A percentile compares a stretch with the other conserved stretches of the same genome.
These are phyloP conservation scores for Talaromyces thailandensis DNA, from an alignment of 495 filamentous ascomycete genomes.

Conservation along the genomic window DNA sequence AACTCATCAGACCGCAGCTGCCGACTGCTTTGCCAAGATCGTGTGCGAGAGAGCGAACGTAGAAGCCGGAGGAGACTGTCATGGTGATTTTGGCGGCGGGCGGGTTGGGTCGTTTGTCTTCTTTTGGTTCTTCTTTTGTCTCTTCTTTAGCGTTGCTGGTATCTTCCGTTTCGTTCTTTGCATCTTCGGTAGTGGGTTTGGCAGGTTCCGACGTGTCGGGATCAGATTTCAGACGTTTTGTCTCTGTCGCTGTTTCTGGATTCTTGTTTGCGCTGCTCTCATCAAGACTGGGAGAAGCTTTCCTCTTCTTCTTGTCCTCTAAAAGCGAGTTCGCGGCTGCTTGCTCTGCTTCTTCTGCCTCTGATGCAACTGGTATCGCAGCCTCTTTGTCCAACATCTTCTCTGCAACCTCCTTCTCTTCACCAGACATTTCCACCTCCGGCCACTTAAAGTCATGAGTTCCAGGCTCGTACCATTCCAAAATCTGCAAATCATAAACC, in stretches of 20 bases:
- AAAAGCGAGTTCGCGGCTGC: not conserved
- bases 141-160: slow-evolving; percentile 17
- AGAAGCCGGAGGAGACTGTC: slow-evolving; percentile 94
- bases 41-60: slow-evolving; percentile 87
- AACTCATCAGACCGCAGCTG: slow-evolving; percentile 79
- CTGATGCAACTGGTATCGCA: slow-evolving; percentile 12
- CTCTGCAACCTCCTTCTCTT: slow-evolving; percentile 65
- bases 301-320: slow-evolving; percentile 11
- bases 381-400: slow-evolving; percentile 48
- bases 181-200: slow-evolving; percentile 1
- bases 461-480: slow-evolving; percentile 83
- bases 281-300: not conserved
- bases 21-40: slow-evolving; percentile 79
- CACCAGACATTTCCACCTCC: slow-evolving; percentile 57
- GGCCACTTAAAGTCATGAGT: slow-evolving; percentile 68
- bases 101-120: not conserved
- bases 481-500: slow-evolving; percentile 62
- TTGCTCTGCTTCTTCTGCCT: slow-evolving; percentile 14
- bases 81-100: slow-evolving; percentile 69
- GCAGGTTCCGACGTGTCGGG: not conserved
- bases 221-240: not conserved
- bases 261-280: not conserved
- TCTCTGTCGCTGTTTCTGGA: not conserved
- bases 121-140: slow-evolving; percentile 9
- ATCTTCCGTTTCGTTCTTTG: slow-evolving; percentile 7